phyloP scores from a whole-genome alignment of 352 stramenopile genomes.

The Globisporangium nunn region DNA sequence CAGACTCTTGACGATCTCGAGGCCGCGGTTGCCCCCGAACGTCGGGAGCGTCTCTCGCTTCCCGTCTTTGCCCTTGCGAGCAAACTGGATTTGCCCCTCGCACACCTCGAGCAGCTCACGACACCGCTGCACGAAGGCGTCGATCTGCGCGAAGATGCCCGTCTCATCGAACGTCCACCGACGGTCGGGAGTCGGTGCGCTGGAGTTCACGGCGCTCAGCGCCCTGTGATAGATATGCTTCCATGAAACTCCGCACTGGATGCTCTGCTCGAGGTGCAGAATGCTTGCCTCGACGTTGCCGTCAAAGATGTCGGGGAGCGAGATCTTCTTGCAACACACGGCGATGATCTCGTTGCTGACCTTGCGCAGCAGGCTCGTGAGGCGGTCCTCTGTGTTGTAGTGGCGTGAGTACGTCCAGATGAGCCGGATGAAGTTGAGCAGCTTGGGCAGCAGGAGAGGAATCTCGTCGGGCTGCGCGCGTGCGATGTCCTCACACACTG shows the following conservation, averaged over 20 bases:
- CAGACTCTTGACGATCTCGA: slow-evolving; percentile 91
- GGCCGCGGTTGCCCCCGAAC: slow-evolving; percentile 89
- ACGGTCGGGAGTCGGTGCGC: slow-evolving; percentile 33
- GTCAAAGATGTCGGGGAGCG: slow-evolving; percentile 88
- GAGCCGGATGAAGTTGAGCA: slow-evolving; percentile 92
- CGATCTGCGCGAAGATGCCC: slow-evolving; percentile 93
- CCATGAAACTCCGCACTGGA: slow-evolving; percentile 90
- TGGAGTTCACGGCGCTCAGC: slow-evolving; percentile 50
- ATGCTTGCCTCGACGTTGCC: slow-evolving; percentile 90
- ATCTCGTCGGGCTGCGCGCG: slow-evolving; percentile 85
- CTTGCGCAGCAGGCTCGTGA: slow-evolving; percentile 90
- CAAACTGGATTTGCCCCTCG: slow-evolving; percentile 94
- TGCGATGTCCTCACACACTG: slow-evolving; percentile 87
- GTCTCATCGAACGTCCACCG: slow-evolving; percentile 92
- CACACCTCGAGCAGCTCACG: slow-evolving; percentile 93
- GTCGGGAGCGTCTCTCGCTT: slow-evolving; percentile 66
- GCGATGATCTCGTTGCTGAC: slow-evolving; percentile 94
- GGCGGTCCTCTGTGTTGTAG: slow-evolving; percentile 93
- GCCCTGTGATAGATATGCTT: slow-evolving; percentile 85
- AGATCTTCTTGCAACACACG: slow-evolving; percentile 87
- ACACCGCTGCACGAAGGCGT: slow-evolving; percentile 94
- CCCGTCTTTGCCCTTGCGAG: slow-evolving; percentile 70
- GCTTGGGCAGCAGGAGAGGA: slow-evolving; percentile 83
- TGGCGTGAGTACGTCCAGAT: slow-evolving; percentile 91
- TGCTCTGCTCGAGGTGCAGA: slow-evolving; percentile 86